Percentiles rank a stretch among this genome's conserved stretches.
Evolutionary conservation across 1,284 basidiomycete genomes (phyloP).

Genomic region (Erythrobasidium hasegawianum): DNA sequence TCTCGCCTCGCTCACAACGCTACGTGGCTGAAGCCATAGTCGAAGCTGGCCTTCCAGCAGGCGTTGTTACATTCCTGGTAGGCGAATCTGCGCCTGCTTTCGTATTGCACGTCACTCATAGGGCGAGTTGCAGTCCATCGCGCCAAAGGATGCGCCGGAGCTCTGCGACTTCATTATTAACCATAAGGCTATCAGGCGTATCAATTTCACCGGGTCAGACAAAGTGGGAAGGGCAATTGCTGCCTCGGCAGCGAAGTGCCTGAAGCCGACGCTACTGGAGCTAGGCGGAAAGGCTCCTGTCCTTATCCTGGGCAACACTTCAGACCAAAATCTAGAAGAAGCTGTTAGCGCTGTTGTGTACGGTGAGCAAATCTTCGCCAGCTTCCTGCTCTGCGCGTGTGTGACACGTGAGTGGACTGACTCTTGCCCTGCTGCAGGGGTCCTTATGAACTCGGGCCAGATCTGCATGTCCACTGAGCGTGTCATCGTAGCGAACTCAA

Average conservation of each 20-base stretch:
- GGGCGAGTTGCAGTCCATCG: neutral
- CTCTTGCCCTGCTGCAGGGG: neutral
- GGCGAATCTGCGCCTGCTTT: slow-evolving; percentile 2
- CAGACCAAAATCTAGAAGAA: slow-evolving; percentile 7
- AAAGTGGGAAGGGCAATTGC: slow-evolving; percentile 1
- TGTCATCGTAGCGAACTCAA: neutral
- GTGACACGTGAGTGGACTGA: neutral
- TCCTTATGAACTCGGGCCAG: slow-evolving; percentile 7
- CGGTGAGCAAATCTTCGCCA: neutral
- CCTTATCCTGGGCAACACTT: slow-evolving; percentile 5
- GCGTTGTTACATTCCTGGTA: slow-evolving; percentile 38
- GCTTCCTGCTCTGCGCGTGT: neutral
- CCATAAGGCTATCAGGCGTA: slow-evolving; percentile 3
- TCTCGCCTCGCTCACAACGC: neutral
- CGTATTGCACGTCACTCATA: neutral
- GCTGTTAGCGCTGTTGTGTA: neutral
- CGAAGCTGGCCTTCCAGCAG: slow-evolving; percentile 43
- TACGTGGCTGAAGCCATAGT: slow-evolving; percentile 3
- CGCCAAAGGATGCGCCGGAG: neutral
- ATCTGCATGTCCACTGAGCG: slow-evolving; percentile 20
- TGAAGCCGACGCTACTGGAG: slow-evolving; percentile 13
- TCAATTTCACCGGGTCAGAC: slow-evolving; percentile 12
- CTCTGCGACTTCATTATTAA: slow-evolving; percentile 3
- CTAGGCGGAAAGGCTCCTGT: slow-evolving; percentile 11
- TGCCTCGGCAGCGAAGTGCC: slow-evolving; percentile 5